Evolutionary conservation across 306 rosid genomes (phyloP), one percentile per base, ranked within the genome.

Genomic region (Quercus rubra): DNA sequence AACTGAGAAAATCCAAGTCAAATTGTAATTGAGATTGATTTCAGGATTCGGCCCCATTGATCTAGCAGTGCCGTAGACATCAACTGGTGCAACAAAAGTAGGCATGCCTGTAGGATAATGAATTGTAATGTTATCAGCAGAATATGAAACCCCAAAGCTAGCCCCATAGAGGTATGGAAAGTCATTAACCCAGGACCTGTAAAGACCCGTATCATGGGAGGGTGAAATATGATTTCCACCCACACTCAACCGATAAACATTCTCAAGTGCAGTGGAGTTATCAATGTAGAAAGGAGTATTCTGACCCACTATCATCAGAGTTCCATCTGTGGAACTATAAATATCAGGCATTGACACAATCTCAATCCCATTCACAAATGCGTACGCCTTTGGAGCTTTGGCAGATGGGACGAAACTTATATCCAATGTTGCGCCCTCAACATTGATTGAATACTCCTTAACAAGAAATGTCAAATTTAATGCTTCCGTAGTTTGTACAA

Each of bases 331-430:
- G 9, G 86, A n/a, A 70, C 85, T 84, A 77, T 91, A 95, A 78
- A 95, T 81, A 73, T 93, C 99, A 11, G 97, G 92, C 96, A 91
- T 89, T 2, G 99, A 91, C 67, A 95, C 90, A 80, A 95, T 71
- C 90, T 93, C 99, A 63, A 95, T 90, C 83, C 99, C 99, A 80
- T 95, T 95, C n/a, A 93, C 92, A 82, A 93, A 95, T 0, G 98
- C 99, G 78, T 80, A 93, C 0, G 94, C 86, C 64, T 90, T 91
- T 0, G 96, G 80, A 69, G 85, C 76, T 33, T 77, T 63, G 23
- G 85, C 4, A 1, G 98, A 93, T 2, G 99, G 99, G 55, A 59
- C 69, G 69, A 95, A 93, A 55, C 93, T 91, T 46, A 95, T 84
- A 67, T 86, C 85, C 88, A 95, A 73, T 20, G 84, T 79, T 13